Evolutionary conservation across 768 basidiomycete genomes (phyloP), one percentile per base, ranked within the genome.

Genomic region (Cyathus striatus): DNA sequence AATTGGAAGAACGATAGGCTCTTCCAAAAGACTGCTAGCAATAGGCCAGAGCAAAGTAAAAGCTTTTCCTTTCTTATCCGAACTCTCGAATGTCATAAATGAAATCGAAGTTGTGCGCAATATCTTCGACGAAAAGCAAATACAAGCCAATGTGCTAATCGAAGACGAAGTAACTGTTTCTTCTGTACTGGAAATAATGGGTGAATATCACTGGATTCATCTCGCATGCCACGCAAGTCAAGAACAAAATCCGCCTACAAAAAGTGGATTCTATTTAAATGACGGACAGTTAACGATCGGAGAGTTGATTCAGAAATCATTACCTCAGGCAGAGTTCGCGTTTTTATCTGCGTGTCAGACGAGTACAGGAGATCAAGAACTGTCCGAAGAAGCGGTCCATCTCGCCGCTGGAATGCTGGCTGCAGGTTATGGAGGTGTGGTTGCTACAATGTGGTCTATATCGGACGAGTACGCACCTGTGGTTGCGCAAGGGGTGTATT

Each of bases 281-380:
- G 50, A 53, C 23, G 49, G 52, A 2, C 26, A 30, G 21, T 47
- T 57, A 4, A 45, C 47, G 45, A 20, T 55, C 6, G 37, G 38
- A 2, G 42, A 46, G 17, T 41, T 49, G 7, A 49, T 49, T 30
- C 44, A 45, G 18, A 45, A 35, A 17, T 21, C 36, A 6, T 38
- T 49, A 5, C 17, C 44, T 2, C n/a, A 44, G 26, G 47, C 53
- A n/a, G 48, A 57, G 24, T 50, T 70, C 23, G 68, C 65, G 0
- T 60, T 63, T 46, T 49, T 70, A 2, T 66, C 68, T 0, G 67
- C 69, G 0, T 70, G 69, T 40, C 52, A 68, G 35, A 70, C 63
- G 3, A 61, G 61, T 0, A 50, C 47, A 13, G 59, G 64, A 0
- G 53, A 54, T 13, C 39, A 51, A 20, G 38, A 44, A 24, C 44